Percentiles rank a stretch among this genome's conserved stretches.
phyloP scores from a whole-genome alignment of 2,329 filamentous ascomycete species.

The Alternaria arbusti region DNA sequence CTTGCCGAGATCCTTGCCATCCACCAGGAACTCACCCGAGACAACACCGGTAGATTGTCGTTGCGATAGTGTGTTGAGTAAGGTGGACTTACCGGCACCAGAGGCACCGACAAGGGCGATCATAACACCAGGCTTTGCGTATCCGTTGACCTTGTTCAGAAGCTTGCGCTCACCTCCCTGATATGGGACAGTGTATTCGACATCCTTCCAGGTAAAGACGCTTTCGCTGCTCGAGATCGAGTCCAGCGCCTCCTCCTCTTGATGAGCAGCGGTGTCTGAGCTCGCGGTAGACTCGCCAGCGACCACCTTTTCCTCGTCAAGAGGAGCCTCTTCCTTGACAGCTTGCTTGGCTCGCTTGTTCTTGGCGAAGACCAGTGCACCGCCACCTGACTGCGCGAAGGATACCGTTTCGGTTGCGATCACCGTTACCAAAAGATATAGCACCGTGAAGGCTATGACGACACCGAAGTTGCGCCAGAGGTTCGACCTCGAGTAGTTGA shows the following conservation, averaged over 20 bases:
- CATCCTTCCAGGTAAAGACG: conserved; percentile 48
- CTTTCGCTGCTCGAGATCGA: conserved; percentile 48
- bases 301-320: conserved; percentile 65
- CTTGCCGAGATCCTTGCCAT: conserved; percentile 65
- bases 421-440: conserved; percentile 76
- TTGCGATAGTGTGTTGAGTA: conserved; percentile 79
- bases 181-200: conserved; percentile 75
- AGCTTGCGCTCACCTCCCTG: conserved; percentile 67
- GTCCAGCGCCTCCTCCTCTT: conserved; percentile 42
- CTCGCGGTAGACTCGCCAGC: conserved; percentile 32
- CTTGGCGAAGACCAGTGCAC: conserved; percentile 74
- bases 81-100: conserved; percentile 81
- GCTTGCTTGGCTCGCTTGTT: conserved; percentile 65
- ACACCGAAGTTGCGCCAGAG: conserved; percentile 79
- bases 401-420: conserved; percentile 72
- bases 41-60: conserved; percentile 71
- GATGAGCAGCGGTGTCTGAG: conserved; percentile 25
- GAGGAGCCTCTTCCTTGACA: conserved; percentile 51
- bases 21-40: conserved; percentile 74
- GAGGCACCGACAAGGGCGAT: conserved; percentile 82
- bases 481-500: conserved; percentile 63
- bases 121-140: conserved; percentile 80
- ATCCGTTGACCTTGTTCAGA: conserved; percentile 74
- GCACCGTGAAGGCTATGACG: conserved; percentile 74
- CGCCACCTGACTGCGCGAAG: conserved; percentile 68